Conservation (phyloP, 78 protist genomes). For the Protostelium mycophagum region DNA sequence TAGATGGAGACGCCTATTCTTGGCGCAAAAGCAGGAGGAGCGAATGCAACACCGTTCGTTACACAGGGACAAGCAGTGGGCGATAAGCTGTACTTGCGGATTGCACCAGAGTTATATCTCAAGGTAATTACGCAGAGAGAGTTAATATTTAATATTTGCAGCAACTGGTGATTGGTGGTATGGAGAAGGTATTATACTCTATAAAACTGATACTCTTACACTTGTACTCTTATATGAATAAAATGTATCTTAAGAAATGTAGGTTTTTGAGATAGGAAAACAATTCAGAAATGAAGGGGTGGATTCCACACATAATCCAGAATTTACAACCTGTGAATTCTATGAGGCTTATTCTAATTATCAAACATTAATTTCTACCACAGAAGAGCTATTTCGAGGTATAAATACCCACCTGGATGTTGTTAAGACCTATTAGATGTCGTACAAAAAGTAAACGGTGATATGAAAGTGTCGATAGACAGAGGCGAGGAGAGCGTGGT, state of each 20-base stretch:
- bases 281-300: conserved; percentile 99
- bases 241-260: conserved; percentile 90
- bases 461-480: not conserved
- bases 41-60: conserved; percentile 97
- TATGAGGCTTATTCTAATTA: conserved; percentile 99
- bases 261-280: conserved; percentile 98
- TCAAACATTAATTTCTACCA: conserved; percentile 92
- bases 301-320: conserved; percentile 99
- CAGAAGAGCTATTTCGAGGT: conserved; percentile 87
- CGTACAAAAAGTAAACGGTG: not conserved
- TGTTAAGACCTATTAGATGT: not conserved
- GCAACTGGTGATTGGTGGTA: conserved; percentile 95
- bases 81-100: conserved; percentile 92
- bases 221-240: not conserved
- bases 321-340: conserved; percentile 99
- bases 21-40: conserved; percentile 95
- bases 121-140: conserved; percentile 53
- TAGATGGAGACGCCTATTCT: conserved; percentile 96
- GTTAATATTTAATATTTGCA: not conserved
- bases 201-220: not conserved
- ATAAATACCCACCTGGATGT: too few relatives aligned
- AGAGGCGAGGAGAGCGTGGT: not conserved
- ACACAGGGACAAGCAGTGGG: conserved; percentile 96
- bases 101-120: conserved; percentile 99
- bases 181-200: conserved; percentile 71